phyloP scores from a whole-genome alignment of 1,284 basidiomycete genomes.

The Grifola frondosa region DNA sequence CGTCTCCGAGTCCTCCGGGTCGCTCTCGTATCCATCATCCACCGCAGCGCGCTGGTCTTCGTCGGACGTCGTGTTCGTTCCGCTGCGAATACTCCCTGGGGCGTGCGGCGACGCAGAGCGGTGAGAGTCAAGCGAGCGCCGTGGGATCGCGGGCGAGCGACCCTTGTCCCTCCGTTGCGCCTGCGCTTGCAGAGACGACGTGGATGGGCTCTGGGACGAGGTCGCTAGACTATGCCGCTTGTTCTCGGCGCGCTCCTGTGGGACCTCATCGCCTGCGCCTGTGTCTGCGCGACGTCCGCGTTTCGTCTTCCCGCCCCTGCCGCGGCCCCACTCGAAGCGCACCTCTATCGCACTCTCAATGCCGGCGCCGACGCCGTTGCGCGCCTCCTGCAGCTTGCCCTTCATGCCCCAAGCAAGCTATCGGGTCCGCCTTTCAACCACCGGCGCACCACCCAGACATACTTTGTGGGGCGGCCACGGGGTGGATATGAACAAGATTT shows the following conservation, averaged over 20 bases:
- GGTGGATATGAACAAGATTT: slow-evolving; percentile 41
- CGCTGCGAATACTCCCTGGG: slow-evolving; percentile 15
- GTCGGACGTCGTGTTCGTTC: slow-evolving; percentile 19
- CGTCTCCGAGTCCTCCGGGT: slow-evolving; percentile 94
- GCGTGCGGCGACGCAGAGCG: slow-evolving; percentile 23
- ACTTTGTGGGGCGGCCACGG: slow-evolving; percentile 54
- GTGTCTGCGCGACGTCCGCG: slow-evolving; percentile 16
- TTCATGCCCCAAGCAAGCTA: slow-evolving; percentile 39
- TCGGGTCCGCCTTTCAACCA: slow-evolving; percentile 69
- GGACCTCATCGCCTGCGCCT: slow-evolving; percentile 20
- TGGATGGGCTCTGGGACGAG: slow-evolving; percentile 28
- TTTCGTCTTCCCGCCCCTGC: slow-evolving; percentile 38
- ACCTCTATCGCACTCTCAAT: slow-evolving; percentile 52
- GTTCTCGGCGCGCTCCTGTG: slow-evolving; percentile 10
- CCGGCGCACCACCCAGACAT: slow-evolving; percentile 79
- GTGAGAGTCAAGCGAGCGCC: slow-evolving; percentile 22
- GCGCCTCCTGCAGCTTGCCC: slow-evolving; percentile 33
- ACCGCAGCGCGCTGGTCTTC: slow-evolving; percentile 25
- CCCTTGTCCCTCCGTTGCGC: slow-evolving; percentile 9
- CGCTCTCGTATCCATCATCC: slow-evolving; percentile 67
- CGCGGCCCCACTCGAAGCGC: slow-evolving; percentile 73
- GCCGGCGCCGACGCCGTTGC: slow-evolving; percentile 8
- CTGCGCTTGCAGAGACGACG: slow-evolving; percentile 24
- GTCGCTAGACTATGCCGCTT: slow-evolving; percentile 19
- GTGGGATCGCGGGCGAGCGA: slow-evolving; percentile 5